phyloP scores from a whole-genome alignment of 2,329 filamentous ascomycete genomes.

The Harringtonia aguacate region DNA sequence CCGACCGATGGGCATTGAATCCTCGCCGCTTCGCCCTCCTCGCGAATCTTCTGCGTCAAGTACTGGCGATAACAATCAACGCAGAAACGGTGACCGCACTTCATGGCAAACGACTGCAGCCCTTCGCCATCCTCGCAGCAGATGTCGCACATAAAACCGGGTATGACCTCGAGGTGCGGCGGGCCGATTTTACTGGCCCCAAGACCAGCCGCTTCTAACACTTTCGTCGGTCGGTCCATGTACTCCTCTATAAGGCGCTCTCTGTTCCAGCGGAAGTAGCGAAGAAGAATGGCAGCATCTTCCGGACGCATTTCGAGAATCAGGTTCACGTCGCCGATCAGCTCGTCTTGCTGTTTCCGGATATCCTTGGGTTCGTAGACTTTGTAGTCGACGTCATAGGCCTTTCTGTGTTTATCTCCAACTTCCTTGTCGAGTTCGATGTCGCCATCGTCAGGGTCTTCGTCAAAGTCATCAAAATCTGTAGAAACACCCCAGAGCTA shows the following conservation, averaged over 20 bases:
- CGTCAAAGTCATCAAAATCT: conserved; percentile 43
- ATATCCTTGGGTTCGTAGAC: conserved; percentile 75
- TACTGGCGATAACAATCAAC: conserved; percentile 89
- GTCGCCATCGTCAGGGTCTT: conserved; percentile 44
- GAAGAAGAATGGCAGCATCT: conserved; percentile 79
- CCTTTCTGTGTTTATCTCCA: conserved; percentile 54
- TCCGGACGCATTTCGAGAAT: conserved; percentile 85
- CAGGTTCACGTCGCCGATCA: conserved; percentile 82
- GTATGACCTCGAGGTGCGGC: conserved; percentile 59
- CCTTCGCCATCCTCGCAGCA: conserved; percentile 82
- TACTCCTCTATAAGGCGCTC: conserved; percentile 91
- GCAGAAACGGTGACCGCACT: conserved; percentile 89
- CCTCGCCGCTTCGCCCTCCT: conserved; percentile 87
- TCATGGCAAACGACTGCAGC: conserved; percentile 82
- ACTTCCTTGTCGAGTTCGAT: conserved; percentile 48
- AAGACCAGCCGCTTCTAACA: conserved; percentile 77
- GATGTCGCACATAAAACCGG: conserved; percentile 84
- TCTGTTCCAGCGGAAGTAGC: conserved; percentile 91
- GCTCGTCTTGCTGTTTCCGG: conserved; percentile 70
- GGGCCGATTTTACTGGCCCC: conserved; percentile 50
- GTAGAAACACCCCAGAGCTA: background rate
- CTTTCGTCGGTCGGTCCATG: conserved; percentile 76
- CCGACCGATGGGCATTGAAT: conserved; percentile 87
- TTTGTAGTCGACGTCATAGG: conserved; percentile 77
- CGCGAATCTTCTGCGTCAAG: conserved; percentile 81